These are phyloP conservation scores for Microdochium paspali DNA, from an alignment of 2,329 filamentous ascomycete genomes.

Conservation along the genomic window DNA sequence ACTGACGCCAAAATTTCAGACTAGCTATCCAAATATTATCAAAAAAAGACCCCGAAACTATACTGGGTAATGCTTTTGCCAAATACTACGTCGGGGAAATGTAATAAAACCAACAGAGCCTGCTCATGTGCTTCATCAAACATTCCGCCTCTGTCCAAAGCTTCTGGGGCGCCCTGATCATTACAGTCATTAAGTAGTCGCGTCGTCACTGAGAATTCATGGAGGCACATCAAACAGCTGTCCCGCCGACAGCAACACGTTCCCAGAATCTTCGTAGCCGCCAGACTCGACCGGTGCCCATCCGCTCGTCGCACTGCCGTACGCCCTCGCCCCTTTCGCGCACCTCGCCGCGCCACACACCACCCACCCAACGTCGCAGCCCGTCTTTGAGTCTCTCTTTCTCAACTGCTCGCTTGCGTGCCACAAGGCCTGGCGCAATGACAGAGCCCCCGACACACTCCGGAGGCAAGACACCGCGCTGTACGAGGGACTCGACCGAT, in stretches of 20 bases:
- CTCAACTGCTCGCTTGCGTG: constrained; percentile 52
- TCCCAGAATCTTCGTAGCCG: constrained; percentile 59
- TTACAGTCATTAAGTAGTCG: too few species aligned
- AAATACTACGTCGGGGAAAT: too few species aligned
- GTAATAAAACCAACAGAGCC: too few species aligned
- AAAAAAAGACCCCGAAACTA: too few species aligned
- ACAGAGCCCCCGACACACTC: constrained; percentile 47
- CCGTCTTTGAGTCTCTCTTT: constrained; percentile 59
- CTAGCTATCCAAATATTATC: too few species aligned
- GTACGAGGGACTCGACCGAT: constrained; percentile 48
- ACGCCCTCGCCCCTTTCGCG: constrained; percentile 37
- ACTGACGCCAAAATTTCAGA: too few species aligned
- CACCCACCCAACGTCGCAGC: constrained; percentile 54
- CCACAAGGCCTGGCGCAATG: constrained; percentile 49
- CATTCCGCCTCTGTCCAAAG: too few species aligned
- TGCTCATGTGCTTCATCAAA: too few species aligned
- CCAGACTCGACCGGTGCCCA: constrained; percentile 48
- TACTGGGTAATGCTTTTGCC: too few species aligned
- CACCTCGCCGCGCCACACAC: constrained; percentile 45
- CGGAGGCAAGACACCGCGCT: constrained; percentile 53
- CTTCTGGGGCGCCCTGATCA: too few species aligned
- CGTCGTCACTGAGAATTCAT: not conserved
- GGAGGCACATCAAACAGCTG: not conserved
- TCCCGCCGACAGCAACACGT: constrained; percentile 24
- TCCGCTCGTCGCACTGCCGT: constrained; percentile 36